Base-by-base conservation (phyloP, 2,329 filamentous ascomycete genomes). In the Chaetomium olivaceum region DNA sequence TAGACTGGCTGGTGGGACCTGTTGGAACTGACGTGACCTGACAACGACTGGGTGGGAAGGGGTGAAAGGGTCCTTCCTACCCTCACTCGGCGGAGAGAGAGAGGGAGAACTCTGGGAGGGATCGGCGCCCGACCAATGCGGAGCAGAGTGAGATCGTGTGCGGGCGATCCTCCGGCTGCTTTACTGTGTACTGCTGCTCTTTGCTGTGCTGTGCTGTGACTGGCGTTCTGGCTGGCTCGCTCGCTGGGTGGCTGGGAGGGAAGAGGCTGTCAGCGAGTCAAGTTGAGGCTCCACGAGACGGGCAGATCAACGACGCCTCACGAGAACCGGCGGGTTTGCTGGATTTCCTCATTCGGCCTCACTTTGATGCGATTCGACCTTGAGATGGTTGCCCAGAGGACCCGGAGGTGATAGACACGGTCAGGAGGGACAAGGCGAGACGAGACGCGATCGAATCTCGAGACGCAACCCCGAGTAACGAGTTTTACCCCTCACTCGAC, bases 81-180 rank as follows among this genome's bases (percentile, higher is more conserved):
- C 5, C 1, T 3, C 3, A 5, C 14, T 4, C 3, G 33, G 33
- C 3, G 33, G 33, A 19, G 39, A 43, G 36, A 16, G 36, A 39
- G 33, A 36, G 11, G 3, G 33, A 36, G 33, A 39, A 39, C 19
- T 12, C 39, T 43, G 39, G 39, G 39, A 43, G 39, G 39, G 39
- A 43, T 43, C 39, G 39, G 16, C 39, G 39, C 39, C 39, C 16
- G 39, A n/a, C 39, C 39, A 43, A 6, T 51, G 48, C 48, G 23
- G 48, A 51, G 23, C 48, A 51, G 48, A 21, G 48, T 51, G 48
- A 51, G 48, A 51, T 50, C 48, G 48, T 51, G 48, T 51, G 48
- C 11, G 8, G 23, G 48, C 23, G 48, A 51, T 51, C 48, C 48
- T 51, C 12, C 21, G 21, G 21, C 23, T 25, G 21, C 48, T 21